Evolutionary conservation across 306 rosid genomes (phyloP).

Genomic region (Acacia crassicarpa): DNA sequence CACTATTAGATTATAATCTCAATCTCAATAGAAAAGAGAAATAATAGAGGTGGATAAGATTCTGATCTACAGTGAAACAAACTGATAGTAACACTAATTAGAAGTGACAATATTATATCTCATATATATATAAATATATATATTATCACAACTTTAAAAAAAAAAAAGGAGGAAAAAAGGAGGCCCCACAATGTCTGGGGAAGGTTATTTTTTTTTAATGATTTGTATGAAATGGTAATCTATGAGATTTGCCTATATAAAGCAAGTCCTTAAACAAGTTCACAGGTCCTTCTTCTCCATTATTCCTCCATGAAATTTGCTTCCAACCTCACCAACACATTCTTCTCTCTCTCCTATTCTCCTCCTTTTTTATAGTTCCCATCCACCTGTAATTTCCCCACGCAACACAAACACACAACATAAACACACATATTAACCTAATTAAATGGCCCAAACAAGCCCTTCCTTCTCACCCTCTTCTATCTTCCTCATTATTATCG

Average conservation of each 20-base stretch:
- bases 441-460: slow-evolving; percentile 25
- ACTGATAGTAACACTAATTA: no score
- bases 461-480: neutral
- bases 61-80: no score
- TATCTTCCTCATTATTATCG: neutral
- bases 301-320: neutral
- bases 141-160: no score
- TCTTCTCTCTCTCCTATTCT: neutral
- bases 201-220: neutral
- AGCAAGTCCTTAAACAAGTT: slow-evolving; percentile 6
- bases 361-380: neutral
- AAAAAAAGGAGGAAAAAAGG: neutral
- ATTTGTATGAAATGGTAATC: slow-evolving; percentile 6
- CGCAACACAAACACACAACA: neutral
- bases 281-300: neutral
- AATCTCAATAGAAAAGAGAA: no score
- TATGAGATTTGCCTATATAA: slow-evolving; percentile 19
- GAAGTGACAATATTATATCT: no score
- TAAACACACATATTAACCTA: neutral
- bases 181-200: neutral
- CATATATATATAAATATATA: no score
- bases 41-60: no score
- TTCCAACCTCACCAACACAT: neutral
- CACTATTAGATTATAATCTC: no score
- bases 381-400: neutral